Base-by-base conservation (phyloP, 148 eudicot species). In the Diospyros lotus region DNA sequence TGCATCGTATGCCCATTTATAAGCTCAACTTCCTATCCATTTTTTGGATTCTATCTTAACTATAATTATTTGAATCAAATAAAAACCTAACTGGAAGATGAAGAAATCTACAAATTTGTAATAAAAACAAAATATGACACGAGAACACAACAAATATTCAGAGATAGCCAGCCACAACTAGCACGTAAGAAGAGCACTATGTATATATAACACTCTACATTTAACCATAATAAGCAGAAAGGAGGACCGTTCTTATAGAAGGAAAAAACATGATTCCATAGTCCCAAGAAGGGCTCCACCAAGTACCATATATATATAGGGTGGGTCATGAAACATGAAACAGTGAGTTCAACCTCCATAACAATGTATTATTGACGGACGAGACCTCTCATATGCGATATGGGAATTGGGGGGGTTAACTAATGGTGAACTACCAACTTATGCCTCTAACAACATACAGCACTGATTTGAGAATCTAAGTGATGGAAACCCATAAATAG, bases 361-460 rank as follows among this genome's bases (percentile, higher is more conserved):
- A 55, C 9, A 54, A 54, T 41, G 63, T 56, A 56, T 56, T 55
- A 55, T 70, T 70, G 58, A 52, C 58, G 28, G 28, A 9, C 12
- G 54, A 17, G 40, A 4, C 55, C 50, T 43, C 71, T 10, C 72
- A 69, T 11, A 18, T 2, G 28, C 28, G 28, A 28, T 28, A 28
- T 28, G 28, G 28, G 10, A 18, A 61, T 39, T 18, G 58, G n/a
- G 28, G 28, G 28, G 28, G 28, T 17, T 52, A 69, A 3, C 46
- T 40, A 45, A 53, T 4, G 39, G 2, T 69, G 60, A 54, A 64
- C 50, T 64, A 64, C 15, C 39, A 55, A 70, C 73, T 59, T 70
- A 53, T 54, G 50, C 71, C 60, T 28, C 28, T 38, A 40, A 54
- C 14, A 28, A 70, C 73, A 70, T 14, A 55, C n/a, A 70, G 38